A percentile compares a stretch with the other conserved stretches of the same genome.
phyloP scores from a whole-genome alignment of 108 stramenopile genomes.

The Licmophora abbreviata region DNA sequence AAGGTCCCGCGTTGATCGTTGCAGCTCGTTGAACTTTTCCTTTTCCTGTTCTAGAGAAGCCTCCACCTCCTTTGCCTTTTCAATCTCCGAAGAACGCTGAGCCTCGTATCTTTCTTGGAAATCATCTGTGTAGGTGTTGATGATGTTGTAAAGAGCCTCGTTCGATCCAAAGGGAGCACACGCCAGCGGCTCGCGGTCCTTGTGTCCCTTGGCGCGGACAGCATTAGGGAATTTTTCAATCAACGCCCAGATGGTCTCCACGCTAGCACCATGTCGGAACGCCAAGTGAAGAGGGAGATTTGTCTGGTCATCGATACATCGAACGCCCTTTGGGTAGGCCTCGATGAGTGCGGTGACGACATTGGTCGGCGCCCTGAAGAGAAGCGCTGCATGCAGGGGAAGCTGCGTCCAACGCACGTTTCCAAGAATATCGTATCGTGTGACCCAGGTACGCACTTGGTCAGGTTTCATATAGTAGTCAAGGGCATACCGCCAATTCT shows the following conservation, averaged over 20 bases:
- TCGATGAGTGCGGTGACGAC: slow-evolving; percentile 28
- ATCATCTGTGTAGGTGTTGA: slow-evolving; percentile 5
- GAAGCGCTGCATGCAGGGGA: slow-evolving; percentile 48
- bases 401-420: slow-evolving; percentile 42
- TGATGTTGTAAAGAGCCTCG: slow-evolving; percentile 15
- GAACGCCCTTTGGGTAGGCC: slow-evolving; percentile 30
- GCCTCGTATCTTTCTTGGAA: no score
- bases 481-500: no score
- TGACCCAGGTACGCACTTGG: slow-evolving; percentile 76
- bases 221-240: slow-evolving; percentile 51
- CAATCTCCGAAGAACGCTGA: not conserved
- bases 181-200: not conserved
- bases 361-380: slow-evolving; percentile 27
- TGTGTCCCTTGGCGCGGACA: slow-evolving; percentile 28
- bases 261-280: slow-evolving; percentile 19
- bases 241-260: slow-evolving; percentile 31
- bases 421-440: slow-evolving; percentile 31
- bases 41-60: slow-evolving; percentile 1
- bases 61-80: slow-evolving; percentile 2
- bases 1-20: not conserved
- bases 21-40: not conserved
- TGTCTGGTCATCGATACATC: slow-evolving; percentile 38
- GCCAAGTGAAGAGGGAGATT: slow-evolving; percentile 52
- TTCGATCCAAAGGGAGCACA: slow-evolving; percentile 11
- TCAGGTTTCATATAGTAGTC: no score